Evolutionary conservation across 805 yeast species (phyloP).

Genomic region (Candida sphagnicola): DNA sequence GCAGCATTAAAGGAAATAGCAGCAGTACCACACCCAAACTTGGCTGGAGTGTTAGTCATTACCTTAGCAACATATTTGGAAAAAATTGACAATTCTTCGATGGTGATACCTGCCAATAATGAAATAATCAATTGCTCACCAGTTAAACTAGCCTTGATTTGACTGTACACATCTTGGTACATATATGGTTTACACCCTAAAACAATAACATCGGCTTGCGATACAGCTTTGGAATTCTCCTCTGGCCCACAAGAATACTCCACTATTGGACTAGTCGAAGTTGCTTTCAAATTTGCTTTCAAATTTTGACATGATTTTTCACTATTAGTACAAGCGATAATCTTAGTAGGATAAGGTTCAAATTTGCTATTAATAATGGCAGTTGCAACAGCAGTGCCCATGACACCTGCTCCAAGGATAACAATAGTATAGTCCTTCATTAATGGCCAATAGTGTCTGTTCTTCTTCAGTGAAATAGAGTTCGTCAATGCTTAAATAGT

Average conservation of each 20-base stretch:
- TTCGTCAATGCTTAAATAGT: background rate
- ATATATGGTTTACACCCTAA: slow-evolving; percentile 88
- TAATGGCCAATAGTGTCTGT: too few species aligned
- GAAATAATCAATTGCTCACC: slow-evolving; percentile 67
- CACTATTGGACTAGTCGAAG: slow-evolving; percentile 36
- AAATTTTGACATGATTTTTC: slow-evolving; percentile 40
- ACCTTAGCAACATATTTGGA: slow-evolving; percentile 72
- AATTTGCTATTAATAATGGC: slow-evolving; percentile 59
- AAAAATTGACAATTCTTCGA: slow-evolving; percentile 55
- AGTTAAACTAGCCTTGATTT: slow-evolving; percentile 42
- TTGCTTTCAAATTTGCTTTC: slow-evolving; percentile 37
- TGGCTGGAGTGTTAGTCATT: slow-evolving; percentile 98
- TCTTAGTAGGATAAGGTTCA: slow-evolving; percentile 59
- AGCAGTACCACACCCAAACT: slow-evolving; percentile 90
- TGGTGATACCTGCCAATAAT: slow-evolving; percentile 89
- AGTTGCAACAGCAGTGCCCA: slow-evolving; percentile 89
- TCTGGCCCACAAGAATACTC: slow-evolving; percentile 43
- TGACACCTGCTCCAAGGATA: slow-evolving; percentile 89
- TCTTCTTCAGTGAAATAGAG: too few species aligned
- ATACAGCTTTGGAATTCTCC: slow-evolving; percentile 55
- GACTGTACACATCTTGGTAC: slow-evolving; percentile 56
- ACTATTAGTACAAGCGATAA: slow-evolving; percentile 72
- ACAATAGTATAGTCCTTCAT: slow-evolving; percentile 54
- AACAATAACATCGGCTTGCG: slow-evolving; percentile 63
- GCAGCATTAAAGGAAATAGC: slow-evolving; percentile 70